Base-by-base conservation (phyloP, 1,284 basidiomycete genomes). In the Rhodotorula sp. region DNA sequence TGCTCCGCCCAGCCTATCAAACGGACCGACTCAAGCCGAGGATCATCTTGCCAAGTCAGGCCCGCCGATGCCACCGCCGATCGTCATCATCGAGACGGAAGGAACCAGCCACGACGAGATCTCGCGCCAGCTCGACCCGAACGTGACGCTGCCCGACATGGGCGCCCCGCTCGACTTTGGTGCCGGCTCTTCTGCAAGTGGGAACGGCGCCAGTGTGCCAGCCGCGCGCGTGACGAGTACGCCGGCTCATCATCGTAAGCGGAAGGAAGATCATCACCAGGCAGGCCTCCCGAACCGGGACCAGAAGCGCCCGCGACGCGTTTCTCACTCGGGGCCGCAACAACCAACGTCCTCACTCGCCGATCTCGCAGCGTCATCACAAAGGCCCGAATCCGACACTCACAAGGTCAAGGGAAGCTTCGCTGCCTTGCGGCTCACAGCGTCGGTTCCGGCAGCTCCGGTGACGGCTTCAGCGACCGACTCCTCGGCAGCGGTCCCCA, bases 91-190 rank as follows among this genome's bases (percentile, higher is more conserved):
- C 54, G 26, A 29, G 14, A 15, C 39, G 1, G 34, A 12, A 20
- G 58, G 34, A 8, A 23, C n/a, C 56, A 34, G 31, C 18, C 18
- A 34, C 18, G 29, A 29, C 16, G 51, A 31, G 12, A 31, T 18
- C 15, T n/a, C 61, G 14, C 46, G 58, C 61, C 16, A 46, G 48
- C 12, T 48, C 20, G 56, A 51, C 34, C 64, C 12, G 14, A 63
- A 71, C 51, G 56, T 47, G 29, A 47, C 70, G 31, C 57, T 68
- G 0, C 70, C 70, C 10, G n/a, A 34, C 3, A 71, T 71, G 67
- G 70, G 70, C 12, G 67, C 67, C 8, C 67, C 67, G n/a, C 67
- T 71, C 63, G 64, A 65, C 5, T 58, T 71, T 20, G 29, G 21
- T 26, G 4, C 31, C 5, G 7, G 21, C 10, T 18, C 23, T 26